A percentile compares a stretch with the other conserved stretches of the same genome.
Evolutionary conservation across 768 basidiomycete genomes (phyloP).

Genomic region (Kwoniella dejecticola): DNA sequence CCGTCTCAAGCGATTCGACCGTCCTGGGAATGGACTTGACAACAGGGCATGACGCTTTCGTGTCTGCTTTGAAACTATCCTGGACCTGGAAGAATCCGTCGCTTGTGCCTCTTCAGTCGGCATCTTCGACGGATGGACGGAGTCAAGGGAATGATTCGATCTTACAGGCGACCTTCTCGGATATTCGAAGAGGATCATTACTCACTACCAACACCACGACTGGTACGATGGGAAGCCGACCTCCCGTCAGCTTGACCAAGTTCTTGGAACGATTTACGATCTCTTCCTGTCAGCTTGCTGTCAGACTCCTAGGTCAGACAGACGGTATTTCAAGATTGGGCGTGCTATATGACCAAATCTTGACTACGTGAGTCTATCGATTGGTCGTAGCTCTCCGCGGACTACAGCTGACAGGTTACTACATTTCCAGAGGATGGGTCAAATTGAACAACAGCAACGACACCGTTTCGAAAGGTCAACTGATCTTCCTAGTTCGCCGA

Average conservation of each 20-base stretch:
- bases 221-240: constrained; percentile 16
- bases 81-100: constrained; percentile 54
- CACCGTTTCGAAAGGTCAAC: constrained; percentile 55
- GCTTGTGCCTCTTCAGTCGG: neutral
- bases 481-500: constrained; percentile 54
- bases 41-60: constrained; percentile 54
- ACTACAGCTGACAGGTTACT: constrained; percentile 10
- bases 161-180: constrained; percentile 18
- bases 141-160: constrained; percentile 8
- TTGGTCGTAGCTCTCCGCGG: neutral
- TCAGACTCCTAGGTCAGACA: constrained; percentile 43
- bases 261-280: constrained; percentile 53
- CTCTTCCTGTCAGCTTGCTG: constrained; percentile 45
- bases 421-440: constrained; percentile 40
- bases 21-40: constrained; percentile 54
- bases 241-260: constrained; percentile 38
- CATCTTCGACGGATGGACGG: constrained; percentile 7
- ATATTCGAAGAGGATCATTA: constrained; percentile 41
- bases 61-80: constrained; percentile 50
- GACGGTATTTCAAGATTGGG: constrained; percentile 48
- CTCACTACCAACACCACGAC: constrained; percentile 33
- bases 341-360: constrained; percentile 55
- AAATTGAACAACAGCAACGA: constrained; percentile 41
- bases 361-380: constrained; percentile 51
- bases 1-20: constrained; percentile 37